These are phyloP conservation scores for Taxillus chinensis DNA, from an alignment of 164 flowering plant species.

Conservation along the genomic window DNA sequence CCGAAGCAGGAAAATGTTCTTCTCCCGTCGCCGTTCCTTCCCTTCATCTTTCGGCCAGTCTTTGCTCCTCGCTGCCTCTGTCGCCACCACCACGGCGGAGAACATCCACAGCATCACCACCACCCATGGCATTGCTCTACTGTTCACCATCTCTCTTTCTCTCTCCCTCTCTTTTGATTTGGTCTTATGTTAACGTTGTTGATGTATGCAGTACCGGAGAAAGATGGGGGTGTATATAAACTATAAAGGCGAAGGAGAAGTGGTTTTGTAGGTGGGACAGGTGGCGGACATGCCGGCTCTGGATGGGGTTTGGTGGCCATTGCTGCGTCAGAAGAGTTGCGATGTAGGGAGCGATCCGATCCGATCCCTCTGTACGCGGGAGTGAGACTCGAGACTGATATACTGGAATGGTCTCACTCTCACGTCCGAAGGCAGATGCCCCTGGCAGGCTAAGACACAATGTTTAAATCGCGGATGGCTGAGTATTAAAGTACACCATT, in stretches of 20 bases:
- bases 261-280: constrained; percentile 7
- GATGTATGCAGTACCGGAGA: too few species aligned
- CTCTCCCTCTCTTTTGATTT: neutral
- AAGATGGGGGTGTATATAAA: too few species aligned
- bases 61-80: constrained; percentile 1
- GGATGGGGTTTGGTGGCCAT: constrained; percentile 22
- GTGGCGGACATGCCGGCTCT: constrained; percentile 25
- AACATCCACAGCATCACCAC: constrained; percentile 3
- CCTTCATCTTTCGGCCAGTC: constrained; percentile 8
- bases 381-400: too few species aligned
- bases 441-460: too few species aligned
- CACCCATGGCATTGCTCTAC: constrained; percentile 9
- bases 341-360: constrained; percentile 3
- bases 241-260: constrained; percentile 8
- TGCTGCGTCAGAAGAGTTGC: constrained; percentile 15
- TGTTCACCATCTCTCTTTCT: constrained; percentile 10
- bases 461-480: too few species aligned
- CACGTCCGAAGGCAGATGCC: too few species aligned
- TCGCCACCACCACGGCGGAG: neutral
- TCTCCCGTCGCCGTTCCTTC: constrained; percentile 1
- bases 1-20: constrained; percentile 41
- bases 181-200: too few species aligned
- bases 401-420: neutral
- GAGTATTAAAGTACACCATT: too few species aligned
- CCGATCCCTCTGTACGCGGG: neutral